Base-by-base conservation (phyloP, 495 filamentous ascomycete genomes). In the Lasiosphaeria miniovina region DNA sequence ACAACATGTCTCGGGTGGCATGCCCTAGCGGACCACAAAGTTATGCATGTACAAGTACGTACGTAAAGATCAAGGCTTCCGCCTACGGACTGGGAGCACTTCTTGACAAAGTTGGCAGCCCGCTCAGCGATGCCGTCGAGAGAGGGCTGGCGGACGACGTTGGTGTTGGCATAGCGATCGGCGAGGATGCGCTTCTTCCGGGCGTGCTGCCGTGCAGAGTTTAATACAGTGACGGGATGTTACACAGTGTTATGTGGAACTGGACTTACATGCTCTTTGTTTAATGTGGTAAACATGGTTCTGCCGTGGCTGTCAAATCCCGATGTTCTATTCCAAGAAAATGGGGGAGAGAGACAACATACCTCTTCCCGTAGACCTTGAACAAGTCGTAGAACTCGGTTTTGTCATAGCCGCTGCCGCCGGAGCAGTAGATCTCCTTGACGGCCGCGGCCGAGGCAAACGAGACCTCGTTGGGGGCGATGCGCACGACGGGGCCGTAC, bases 341-440 rank as follows among this genome's bases (percentile, higher is more conserved):
- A 49, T 9, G 12, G 32, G 32, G 10, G 9, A 41, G n/a, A n/a
- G n/a, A 32, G 10, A 1, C n/a, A 36, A 60, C 68, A 45, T 55
- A 81, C 82, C 79, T 83, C 35, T 74, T 74, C 15, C 76, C 77
- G 64, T 81, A 86, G 35, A 86, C 76, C 58, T 73, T 78, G 64
- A 89, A 89, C 9, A 87, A 65, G 45, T 81, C 76, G 71, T 88
- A 89, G 55, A 85, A 85, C 61, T 85, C 83, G 0, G 84, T 88
- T 72, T 88, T 88, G 55, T 87, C 81, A 61, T 85, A 88, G 7
- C 86, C 85, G 62, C 85, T 87, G 0, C 86, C 86, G 1, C 82
- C 82, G 0, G 81, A 83, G 35, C 79, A 76, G 67, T 88, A 88
- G 24, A 88, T 88, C 66, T 87, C 84, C 59, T 82, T 85, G n/a